Evolutionary conservation across 176 grass and related monocot genomes (phyloP).

Genomic region (Bolboschoenus planiculmis): DNA sequence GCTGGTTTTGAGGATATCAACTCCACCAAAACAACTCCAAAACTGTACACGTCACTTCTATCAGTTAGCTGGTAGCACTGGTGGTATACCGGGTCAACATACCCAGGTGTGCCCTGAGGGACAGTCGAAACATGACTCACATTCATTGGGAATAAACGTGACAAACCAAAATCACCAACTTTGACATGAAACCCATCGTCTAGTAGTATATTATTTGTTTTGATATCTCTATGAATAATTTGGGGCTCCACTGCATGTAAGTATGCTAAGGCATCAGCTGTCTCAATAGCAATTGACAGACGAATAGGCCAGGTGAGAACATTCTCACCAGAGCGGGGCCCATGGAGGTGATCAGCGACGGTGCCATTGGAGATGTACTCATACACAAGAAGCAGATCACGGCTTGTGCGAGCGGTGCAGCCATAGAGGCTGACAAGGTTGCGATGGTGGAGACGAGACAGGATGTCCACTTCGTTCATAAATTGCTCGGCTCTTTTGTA

Average conservation of each 20-base stretch:
- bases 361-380: conserved; percentile 85
- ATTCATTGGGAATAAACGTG: conserved; percentile 54
- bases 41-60: conserved; percentile 99
- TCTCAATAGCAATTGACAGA: conserved; percentile 81
- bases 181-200: conserved; percentile 76
- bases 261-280: conserved; percentile 60
- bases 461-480: conserved; percentile 71
- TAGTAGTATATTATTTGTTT: conserved; percentile 78
- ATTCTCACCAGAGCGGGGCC: conserved; percentile 16
- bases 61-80: conserved; percentile 92
- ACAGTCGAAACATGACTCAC: conserved; percentile 88
- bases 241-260: conserved; percentile 56
- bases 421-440: conserved; percentile 85
- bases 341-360: conserved; percentile 85
- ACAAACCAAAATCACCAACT: conserved; percentile 84
- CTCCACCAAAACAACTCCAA: conserved; percentile 80
- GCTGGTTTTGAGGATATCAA: conserved; percentile 84
- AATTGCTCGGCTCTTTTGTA: conserved; percentile 65
- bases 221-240: conserved; percentile 88
- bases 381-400: conserved; percentile 70
- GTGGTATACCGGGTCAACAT: conserved; percentile 86
- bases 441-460: conserved; percentile 52
- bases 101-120: conserved; percentile 91
- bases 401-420: conserved; percentile 56
- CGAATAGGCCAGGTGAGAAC: conserved; percentile 64